A percentile compares a stretch with the other conserved stretches of the same genome.
Evolutionary conservation across 2,329 filamentous ascomycete genomes (phyloP).

Genomic region (Rachicladosporium sp.): DNA sequence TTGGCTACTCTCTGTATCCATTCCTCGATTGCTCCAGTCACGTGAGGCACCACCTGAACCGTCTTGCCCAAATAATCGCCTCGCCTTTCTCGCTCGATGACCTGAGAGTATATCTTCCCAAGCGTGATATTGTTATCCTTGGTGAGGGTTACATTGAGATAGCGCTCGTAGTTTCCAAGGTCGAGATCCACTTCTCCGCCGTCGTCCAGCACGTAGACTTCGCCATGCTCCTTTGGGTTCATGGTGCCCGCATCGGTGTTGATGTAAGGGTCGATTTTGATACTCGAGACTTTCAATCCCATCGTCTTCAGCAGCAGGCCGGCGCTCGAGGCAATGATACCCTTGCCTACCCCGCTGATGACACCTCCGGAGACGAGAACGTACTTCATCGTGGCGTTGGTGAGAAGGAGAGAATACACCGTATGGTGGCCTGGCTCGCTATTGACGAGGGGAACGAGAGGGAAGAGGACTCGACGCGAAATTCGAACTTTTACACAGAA

Average conservation of each 20-base stretch:
- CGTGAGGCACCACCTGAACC: slow-evolving; percentile 86
- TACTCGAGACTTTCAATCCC: slow-evolving; percentile 60
- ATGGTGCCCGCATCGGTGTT: slow-evolving; percentile 66
- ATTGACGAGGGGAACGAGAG: slow-evolving; percentile 31
- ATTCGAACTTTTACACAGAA: no score
- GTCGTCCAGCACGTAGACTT: slow-evolving; percentile 78
- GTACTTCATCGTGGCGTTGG: slow-evolving; percentile 56
- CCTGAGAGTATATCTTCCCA: slow-evolving; percentile 86
- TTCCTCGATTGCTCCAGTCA: slow-evolving; percentile 83
- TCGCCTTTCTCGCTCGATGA: slow-evolving; percentile 61
- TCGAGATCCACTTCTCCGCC: slow-evolving; percentile 68
- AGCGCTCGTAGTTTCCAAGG: slow-evolving; percentile 66
- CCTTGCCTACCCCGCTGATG: slow-evolving; percentile 51
- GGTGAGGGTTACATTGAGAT: slow-evolving; percentile 69
- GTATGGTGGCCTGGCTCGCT: slow-evolving; percentile 28
- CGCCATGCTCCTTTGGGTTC: slow-evolving; percentile 65
- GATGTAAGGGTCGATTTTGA: slow-evolving; percentile 63
- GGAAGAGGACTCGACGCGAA: slow-evolving; percentile 2
- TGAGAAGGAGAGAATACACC: slow-evolving; percentile 12
- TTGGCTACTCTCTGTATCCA: slow-evolving; percentile 81
- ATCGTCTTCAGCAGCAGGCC: slow-evolving; percentile 68
- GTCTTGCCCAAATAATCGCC: slow-evolving; percentile 77
- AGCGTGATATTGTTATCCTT: slow-evolving; percentile 94
- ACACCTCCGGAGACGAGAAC: slow-evolving; percentile 64
- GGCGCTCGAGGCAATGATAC: slow-evolving; percentile 59